Evolutionary conservation across 176 grass and related monocot genomes (phyloP).

Genomic region (Oryza rufipogon): DNA sequence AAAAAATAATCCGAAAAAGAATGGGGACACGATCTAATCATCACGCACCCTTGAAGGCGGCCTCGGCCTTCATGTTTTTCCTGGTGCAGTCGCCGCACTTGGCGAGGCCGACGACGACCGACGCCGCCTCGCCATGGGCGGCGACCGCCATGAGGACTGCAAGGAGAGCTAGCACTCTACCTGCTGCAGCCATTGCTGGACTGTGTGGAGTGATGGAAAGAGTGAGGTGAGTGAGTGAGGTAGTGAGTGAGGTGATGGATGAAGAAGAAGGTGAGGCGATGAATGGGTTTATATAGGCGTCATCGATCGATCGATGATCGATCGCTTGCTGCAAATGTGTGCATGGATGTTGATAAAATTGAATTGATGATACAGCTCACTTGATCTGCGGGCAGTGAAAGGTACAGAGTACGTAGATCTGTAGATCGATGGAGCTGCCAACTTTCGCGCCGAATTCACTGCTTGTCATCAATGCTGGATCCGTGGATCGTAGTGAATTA

Average conservation of each 20-base stretch:
- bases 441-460: not conserved
- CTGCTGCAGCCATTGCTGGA: not conserved
- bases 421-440: not conserved
- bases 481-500: too few species aligned
- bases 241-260: slow-evolving; percentile 20
- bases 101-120: too few species aligned
- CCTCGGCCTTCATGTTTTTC: not conserved
- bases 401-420: not conserved
- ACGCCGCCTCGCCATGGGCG: not conserved
- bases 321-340: too few species aligned
- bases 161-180: not conserved
- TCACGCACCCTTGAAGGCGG: not conserved
- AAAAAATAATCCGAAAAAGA: too few species aligned
- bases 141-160: not conserved
- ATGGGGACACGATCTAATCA: too few species aligned
- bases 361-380: too few species aligned
- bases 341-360: too few species aligned
- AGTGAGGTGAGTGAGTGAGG: not conserved
- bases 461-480: not conserved
- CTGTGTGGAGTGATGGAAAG: too few species aligned
- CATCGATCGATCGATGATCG: too few species aligned
- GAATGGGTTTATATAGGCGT: not conserved
- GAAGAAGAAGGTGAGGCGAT: not conserved
- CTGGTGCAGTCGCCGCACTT: not conserved
- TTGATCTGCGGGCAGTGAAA: not conserved